Base-by-base conservation (phyloP, 2,329 filamentous ascomycete genomes). In the Blumeriella jaapii region DNA sequence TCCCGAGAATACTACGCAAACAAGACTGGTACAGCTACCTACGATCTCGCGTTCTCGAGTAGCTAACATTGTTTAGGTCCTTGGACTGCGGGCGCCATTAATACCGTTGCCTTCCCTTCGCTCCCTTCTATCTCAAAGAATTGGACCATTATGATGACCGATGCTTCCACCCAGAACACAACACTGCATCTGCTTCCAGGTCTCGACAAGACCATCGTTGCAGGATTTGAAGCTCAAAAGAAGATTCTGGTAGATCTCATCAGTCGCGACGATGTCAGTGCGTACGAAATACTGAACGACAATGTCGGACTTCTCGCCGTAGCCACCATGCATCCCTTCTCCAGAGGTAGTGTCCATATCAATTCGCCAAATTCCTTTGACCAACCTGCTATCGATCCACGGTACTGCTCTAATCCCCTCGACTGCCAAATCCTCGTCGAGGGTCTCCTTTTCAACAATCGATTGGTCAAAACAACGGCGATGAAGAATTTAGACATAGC, bases 321-420 rank as follows among this genome's bases (percentile, higher is more conserved):
- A 13, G 38, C 48, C 1, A 55, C 68, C 29, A 65, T 67, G 39
- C 75, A 63, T 38, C 55, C 74, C 0, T 68, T 73, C 49, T 71
- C 68, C 1, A 64, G 71, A 1, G 74, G 74, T 1, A 62, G 59
- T 32, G 65, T 73, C 31, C 73, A 78, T 54, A 71, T 77, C 40
- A 50, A 55, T 5, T 58, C 59, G 1, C 38, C 56, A 1, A 57
- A 64, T 18, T 49, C 61, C 7, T 51, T 55, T 7, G 58, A 59
- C 2, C 44, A 57, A 9, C 62, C 66, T 0, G 53, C 61, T 9
- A 71, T 74, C 48, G 64, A 75, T 41, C 48, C 47, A 14, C 45
- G 48, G 7, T 49, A 45, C 18, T 47, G 42, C 12, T 45, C 48
- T 13, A 48, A 52, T 20, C 49, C 48, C 24, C 29, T 50, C 6